These are phyloP conservation scores for Candida krabiensis DNA, from an alignment of 805 yeast genomes.

Conservation along the genomic window DNA sequence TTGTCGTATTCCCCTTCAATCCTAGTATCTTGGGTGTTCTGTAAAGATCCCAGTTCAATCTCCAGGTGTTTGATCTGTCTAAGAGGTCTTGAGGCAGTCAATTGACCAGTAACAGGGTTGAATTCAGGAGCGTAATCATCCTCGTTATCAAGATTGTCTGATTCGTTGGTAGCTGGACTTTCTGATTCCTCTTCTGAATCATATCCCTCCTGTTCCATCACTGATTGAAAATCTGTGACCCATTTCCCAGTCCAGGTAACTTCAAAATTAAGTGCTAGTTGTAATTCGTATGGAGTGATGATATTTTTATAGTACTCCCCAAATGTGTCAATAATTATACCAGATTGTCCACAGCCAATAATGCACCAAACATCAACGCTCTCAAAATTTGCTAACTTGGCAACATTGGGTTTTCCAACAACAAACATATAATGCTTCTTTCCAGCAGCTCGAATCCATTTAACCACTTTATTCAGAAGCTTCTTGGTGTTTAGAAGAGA, in stretches of 20 bases:
- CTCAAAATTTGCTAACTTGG: constrained; percentile 94
- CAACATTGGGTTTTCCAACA: constrained; percentile 97
- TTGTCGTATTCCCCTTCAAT: constrained; percentile 19
- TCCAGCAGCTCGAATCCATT: constrained; percentile 68
- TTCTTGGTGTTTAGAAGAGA: constrained; percentile 73
- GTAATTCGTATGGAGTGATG: constrained; percentile 88
- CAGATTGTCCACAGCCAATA: constrained; percentile 92
- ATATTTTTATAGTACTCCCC: constrained; percentile 89
- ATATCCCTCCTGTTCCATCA: constrained; percentile 41
- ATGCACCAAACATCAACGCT: constrained; percentile 94
- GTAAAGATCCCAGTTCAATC: constrained; percentile 44
- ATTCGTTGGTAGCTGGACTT: constrained; percentile 13
- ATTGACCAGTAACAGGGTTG: constrained; percentile 84
- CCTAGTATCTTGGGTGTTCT: constrained; percentile 21
- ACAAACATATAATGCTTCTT: constrained; percentile 93
- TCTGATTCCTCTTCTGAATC: constrained; percentile 30
- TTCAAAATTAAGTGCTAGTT: constrained; percentile 73
- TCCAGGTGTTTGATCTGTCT: constrained; percentile 64
- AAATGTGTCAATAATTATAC: constrained; percentile 75
- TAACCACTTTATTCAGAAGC: constrained; percentile 60
- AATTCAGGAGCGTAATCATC: constrained; percentile 76
- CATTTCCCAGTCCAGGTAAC: constrained; percentile 92
- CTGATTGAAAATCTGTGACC: constrained; percentile 73
- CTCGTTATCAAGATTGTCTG: constrained; percentile 23
- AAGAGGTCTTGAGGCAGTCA: constrained; percentile 71